Conservation (phyloP, 768 basidiomycete genomes). For the Stropharia rugosoannulata region DNA sequence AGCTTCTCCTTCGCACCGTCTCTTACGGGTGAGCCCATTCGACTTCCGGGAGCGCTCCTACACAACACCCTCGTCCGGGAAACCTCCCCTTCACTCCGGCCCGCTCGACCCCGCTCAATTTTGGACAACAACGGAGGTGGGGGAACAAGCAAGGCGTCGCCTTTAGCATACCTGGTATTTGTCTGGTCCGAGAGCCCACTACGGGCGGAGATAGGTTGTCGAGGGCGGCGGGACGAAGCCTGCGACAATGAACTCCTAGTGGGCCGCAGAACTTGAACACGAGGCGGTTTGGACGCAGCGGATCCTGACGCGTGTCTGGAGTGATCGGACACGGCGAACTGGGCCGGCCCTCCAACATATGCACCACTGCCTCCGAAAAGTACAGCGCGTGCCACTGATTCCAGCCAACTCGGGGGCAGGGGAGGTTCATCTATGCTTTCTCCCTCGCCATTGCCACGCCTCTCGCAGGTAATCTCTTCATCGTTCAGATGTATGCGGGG, state of each 20-base stretch:
- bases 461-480: slow-evolving; percentile 15
- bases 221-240: slow-evolving; percentile 17
- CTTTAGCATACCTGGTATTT: slow-evolving; percentile 20
- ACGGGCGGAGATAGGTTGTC: slow-evolving; percentile 14
- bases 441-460: slow-evolving; percentile 27
- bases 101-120: slow-evolving; percentile 33
- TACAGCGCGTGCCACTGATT: slow-evolving; percentile 65
- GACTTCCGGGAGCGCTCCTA: slow-evolving; percentile 67
- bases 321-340: slow-evolving; percentile 3
- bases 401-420: slow-evolving; percentile 68
- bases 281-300: slow-evolving; percentile 8
- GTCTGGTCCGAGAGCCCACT: slow-evolving; percentile 36
- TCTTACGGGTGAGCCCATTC: slow-evolving; percentile 47
- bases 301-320: slow-evolving; percentile 6
- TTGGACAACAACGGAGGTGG: slow-evolving; percentile 38
- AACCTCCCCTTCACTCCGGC: slow-evolving; percentile 39
- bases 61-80: slow-evolving; percentile 60
- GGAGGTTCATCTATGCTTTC: slow-evolving; percentile 34
- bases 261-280: slow-evolving; percentile 26
- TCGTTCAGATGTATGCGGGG: slow-evolving; percentile 30
- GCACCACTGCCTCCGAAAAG: slow-evolving; percentile 50
- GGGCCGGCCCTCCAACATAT: slow-evolving; percentile 42
- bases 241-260: slow-evolving; percentile 44
- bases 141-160: slow-evolving; percentile 14
- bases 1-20: slow-evolving; percentile 14